Evolutionary conservation across 352 stramenopile genomes (phyloP), one percentile per base, ranked within the genome.

Genomic region (Phytophthora fragariae): DNA sequence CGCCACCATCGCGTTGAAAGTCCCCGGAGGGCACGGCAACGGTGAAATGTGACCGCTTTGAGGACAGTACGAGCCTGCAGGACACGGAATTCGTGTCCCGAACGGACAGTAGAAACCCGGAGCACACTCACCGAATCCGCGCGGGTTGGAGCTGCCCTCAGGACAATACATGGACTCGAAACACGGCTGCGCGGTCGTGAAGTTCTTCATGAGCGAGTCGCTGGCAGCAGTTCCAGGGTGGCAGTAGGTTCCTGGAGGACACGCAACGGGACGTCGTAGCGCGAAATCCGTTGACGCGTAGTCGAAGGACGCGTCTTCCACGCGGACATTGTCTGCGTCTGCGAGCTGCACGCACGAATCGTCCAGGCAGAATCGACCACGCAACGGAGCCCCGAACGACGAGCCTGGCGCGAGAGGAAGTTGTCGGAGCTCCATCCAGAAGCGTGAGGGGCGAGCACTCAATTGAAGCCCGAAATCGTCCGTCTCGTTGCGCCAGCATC

Each of bases 401-500:
- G 92, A 84, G 3, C 76, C 76, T 11, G 83, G 75, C 44, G 90
- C 78, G 6, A 99, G 79, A 12, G 97, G 97, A 14, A 98, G 81
- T 55, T 96, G 75, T 39, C 97, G 92, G 21, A 92, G 71, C 71
- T 99, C 97, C 76, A 95, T 91, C 97, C 97, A 99, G 74, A 99
- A 97, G 37, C 92, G 87, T 15, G 82, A 89, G 37, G 94, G 92
- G 14, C 82, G 73, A 1, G 73, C 63, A 49, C 91, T 98, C 29
- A 97, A 68, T 75, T 99, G 96, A 11, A 99, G 79, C 6, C 97
- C 97, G 73, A 99, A 98, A 63, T 99, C 97, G 27, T 90, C 68
- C 2, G 97, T 99, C 52, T 88, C 90, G 74, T 99, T 99, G 60
- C 96, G 94, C 89, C 97, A 99, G 70, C 97, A 99, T 3, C 87